Percentiles rank a stretch among this genome's conserved stretches.
Conservation (phyloP, 148 eudicot genomes). For the Cornus florida region DNA sequence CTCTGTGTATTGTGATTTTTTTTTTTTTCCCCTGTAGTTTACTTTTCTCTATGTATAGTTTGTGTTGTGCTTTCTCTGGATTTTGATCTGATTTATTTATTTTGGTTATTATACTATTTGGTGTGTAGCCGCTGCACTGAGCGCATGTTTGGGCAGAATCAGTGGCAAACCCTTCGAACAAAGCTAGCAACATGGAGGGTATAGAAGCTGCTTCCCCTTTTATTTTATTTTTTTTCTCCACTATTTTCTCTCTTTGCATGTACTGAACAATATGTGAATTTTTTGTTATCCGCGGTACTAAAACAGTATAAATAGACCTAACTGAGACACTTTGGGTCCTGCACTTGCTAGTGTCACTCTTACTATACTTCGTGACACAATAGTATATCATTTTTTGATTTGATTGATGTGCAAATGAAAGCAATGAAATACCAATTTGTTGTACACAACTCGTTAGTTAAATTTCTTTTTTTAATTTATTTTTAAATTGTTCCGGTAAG, state of each 20-base stretch:
- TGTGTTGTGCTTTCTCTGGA: not conserved
- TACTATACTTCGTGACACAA: not conserved
- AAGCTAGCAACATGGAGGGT: slow-evolving; percentile 93
- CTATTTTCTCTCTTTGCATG: not conserved
- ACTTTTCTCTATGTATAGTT: not conserved
- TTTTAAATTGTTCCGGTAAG: not conserved
- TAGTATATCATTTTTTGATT: not conserved
- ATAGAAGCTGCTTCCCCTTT: slow-evolving; percentile 14
- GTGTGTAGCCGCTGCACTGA: slow-evolving; percentile 67
- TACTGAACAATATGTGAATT: not conserved
- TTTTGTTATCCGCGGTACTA: not conserved
- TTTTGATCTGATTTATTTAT: not conserved
- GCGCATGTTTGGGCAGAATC: slow-evolving; percentile 78
- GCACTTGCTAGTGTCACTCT: not conserved
- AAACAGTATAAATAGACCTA: not conserved
- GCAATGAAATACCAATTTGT: not conserved
- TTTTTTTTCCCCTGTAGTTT: too few relatives aligned
- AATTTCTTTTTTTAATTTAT: not conserved
- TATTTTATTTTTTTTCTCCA: not conserved
- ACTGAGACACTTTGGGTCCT: not conserved
- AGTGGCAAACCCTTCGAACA: slow-evolving; percentile 72
- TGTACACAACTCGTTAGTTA: not conserved
- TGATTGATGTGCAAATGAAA: not conserved
- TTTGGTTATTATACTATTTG: not conserved
- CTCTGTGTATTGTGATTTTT: not conserved